Percentiles rank a stretch among this genome's conserved stretches.
These are phyloP conservation scores for Yamadazyma kanchanaburiensis DNA, from an alignment of 1,139 yeast genomes.

Conservation along the genomic window DNA sequence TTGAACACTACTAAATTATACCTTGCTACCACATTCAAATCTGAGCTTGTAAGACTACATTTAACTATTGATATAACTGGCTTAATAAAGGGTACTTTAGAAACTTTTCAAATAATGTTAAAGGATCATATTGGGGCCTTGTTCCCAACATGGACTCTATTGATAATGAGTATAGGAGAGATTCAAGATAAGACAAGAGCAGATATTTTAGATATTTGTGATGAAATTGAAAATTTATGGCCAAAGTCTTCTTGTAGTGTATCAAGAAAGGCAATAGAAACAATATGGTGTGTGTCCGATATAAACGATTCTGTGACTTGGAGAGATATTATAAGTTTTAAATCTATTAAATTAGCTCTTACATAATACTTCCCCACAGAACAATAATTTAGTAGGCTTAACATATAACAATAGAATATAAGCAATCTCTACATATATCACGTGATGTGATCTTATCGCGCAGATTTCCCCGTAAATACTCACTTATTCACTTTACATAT, in stretches of 20 bases:
- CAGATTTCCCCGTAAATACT: neutral
- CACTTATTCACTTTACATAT: neutral
- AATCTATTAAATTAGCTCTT: slow-evolving; percentile 1
- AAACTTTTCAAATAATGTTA: slow-evolving; percentile 2
- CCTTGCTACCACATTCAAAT: slow-evolving; percentile 6
- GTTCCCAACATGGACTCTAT: slow-evolving; percentile 25
- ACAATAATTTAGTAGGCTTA: too few species aligned
- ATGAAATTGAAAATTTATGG: slow-evolving; percentile 17
- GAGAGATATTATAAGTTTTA: slow-evolving; percentile 15
- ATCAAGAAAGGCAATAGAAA: slow-evolving; percentile 18
- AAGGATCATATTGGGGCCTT: slow-evolving; percentile 2
- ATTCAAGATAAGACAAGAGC: slow-evolving; percentile 13
- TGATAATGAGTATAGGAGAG: slow-evolving; percentile 13
- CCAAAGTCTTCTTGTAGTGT: slow-evolving; percentile 17
- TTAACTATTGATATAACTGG: slow-evolving; percentile 1
- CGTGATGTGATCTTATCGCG: too few species aligned
- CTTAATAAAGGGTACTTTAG: slow-evolving; percentile 1
- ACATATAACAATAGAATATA: too few species aligned
- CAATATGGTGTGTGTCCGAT: slow-evolving; percentile 24
- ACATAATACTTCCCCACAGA: neutral
- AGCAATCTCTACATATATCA: too few species aligned
- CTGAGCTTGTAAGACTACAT: neutral
- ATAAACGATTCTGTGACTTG: slow-evolving; percentile 15
- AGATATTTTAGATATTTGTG: slow-evolving; percentile 14
- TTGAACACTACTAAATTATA: slow-evolving; percentile 9